Evolutionary conservation across 106 monocot genomes (phyloP).

Genomic region (Dioscorea alata): DNA sequence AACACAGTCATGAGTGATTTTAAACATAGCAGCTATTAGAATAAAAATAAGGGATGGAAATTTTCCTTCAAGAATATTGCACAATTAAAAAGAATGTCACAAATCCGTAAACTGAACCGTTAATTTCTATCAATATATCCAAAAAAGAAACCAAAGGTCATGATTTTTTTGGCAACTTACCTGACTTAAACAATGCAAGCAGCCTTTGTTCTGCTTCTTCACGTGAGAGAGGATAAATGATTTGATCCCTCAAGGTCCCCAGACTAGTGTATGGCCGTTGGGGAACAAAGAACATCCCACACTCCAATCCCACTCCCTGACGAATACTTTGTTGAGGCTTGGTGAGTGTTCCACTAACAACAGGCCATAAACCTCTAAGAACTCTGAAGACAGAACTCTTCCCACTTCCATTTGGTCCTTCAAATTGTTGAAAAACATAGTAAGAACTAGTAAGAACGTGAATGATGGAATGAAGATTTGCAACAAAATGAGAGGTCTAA

Average conservation of each 20-base stretch:
- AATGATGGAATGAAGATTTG: neutral
- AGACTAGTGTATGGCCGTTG: slow-evolving; percentile 93
- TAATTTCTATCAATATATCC: no score
- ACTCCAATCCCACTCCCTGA: slow-evolving; percentile 20
- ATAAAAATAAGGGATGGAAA: no score
- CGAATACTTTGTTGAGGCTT: slow-evolving; percentile 29
- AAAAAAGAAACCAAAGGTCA: no score
- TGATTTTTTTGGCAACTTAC: slow-evolving; percentile 18
- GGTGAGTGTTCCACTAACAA: slow-evolving; percentile 55
- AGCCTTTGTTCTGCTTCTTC: slow-evolving; percentile 74
- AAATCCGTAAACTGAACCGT: no score
- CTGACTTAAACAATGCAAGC: slow-evolving; percentile 26
- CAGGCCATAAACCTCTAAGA: slow-evolving; percentile 87
- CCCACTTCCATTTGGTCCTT: slow-evolving; percentile 99
- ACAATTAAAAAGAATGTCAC: no score
- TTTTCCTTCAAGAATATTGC: no score
- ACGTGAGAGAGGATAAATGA: slow-evolving; percentile 89
- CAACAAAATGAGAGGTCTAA: neutral
- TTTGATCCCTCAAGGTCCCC: slow-evolving; percentile 97
- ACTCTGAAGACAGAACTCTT: slow-evolving; percentile 97
- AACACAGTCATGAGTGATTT: neutral
- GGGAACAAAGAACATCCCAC: slow-evolving; percentile 70
- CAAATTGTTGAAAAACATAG: slow-evolving; percentile 7
- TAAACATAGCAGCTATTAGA: no score
- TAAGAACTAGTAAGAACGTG: neutral